Base-by-base conservation (phyloP, 305 asterid genomes). In the Lippia alba region DNA sequence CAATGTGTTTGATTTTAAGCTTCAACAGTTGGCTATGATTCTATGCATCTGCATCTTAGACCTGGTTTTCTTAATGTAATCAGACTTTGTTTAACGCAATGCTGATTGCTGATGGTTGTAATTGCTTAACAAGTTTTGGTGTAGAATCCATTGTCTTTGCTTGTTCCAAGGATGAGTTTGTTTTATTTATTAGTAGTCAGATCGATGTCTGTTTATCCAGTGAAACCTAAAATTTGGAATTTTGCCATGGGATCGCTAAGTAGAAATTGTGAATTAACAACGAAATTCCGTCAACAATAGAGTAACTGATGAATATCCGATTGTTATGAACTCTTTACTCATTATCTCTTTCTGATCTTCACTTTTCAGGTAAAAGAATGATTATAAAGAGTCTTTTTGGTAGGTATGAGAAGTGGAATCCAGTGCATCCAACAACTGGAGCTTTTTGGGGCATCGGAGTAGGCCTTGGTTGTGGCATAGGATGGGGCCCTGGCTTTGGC, bases 401-500 rank as follows among this genome's bases (percentile, higher is more conserved):
- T 71, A 83, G 94, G 80, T 76, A 87, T 7, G 89, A 91, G 80
- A 78, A 93, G 75, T 91, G 98, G 98, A 89, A 93, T 67, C 96
- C 96, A 5, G 97, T 89, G 76, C 97, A 86, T 66, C 97, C 97
- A 64, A 87, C 96, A 6, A 53, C 64, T 3, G 98, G 98, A 70
- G 88, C 98, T 64, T 93, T 91, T 73, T 93, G 98, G 98, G 98
- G 98, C 3, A 77, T 89, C 48, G 98, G 97, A 59, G 44, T 91
- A 71, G 98, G 98, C 71, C 49, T 92, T 70, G 98, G 98, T 54
- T 93, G 97, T 54, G 98, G 98, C 34, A 85, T 93, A 60, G 98
- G 98, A 49, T 93, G 98, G 98, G 98, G 98, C 8, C 97, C 98
- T 18, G 98, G 98, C 17, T 89, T 89, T 71, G 98, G 98, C 73